Conservation (phyloP, 176 grass and related monocot species). For the Triticum urartu region DNA sequence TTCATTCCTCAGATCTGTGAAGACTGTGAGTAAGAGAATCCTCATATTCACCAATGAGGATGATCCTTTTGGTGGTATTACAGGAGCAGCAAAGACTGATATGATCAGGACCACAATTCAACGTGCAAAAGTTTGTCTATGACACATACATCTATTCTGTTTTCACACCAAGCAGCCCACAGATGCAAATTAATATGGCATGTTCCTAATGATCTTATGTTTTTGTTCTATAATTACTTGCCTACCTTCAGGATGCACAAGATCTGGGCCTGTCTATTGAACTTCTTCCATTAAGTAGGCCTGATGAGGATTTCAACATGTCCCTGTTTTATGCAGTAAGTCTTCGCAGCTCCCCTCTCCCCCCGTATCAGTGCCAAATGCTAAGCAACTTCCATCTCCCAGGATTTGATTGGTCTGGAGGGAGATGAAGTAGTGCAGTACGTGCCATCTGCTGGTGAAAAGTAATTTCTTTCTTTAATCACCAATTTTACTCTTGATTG, state of each 20-base stretch:
- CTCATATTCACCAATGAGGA: conserved; percentile 95
- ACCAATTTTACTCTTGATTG: conserved; percentile 9
- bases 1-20: conserved; percentile 59
- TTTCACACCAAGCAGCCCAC: not conserved
- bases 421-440: conserved; percentile 61
- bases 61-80: conserved; percentile 82
- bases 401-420: conserved; percentile 90
- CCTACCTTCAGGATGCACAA: conserved; percentile 64
- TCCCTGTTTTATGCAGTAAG: conserved; percentile 93
- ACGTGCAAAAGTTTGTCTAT: conserved; percentile 64
- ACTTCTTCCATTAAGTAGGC: conserved; percentile 74
- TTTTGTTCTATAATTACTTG: not conserved
- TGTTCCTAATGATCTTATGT: conserved; percentile 10
- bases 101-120: conserved; percentile 89
- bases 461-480: conserved; percentile 49
- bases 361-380: not conserved
- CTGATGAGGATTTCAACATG: conserved; percentile 74
- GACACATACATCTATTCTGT: conserved; percentile 8
- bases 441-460: conserved; percentile 82
- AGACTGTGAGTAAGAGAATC: conserved; percentile 74
- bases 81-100: conserved; percentile 72
- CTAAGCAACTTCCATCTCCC: conserved; percentile 22
- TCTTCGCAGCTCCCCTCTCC: not conserved
- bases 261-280: conserved; percentile 93
- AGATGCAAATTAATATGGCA: not conserved